phyloP scores from a whole-genome alignment of 805 yeast genomes.

The Lachancea sp. region DNA sequence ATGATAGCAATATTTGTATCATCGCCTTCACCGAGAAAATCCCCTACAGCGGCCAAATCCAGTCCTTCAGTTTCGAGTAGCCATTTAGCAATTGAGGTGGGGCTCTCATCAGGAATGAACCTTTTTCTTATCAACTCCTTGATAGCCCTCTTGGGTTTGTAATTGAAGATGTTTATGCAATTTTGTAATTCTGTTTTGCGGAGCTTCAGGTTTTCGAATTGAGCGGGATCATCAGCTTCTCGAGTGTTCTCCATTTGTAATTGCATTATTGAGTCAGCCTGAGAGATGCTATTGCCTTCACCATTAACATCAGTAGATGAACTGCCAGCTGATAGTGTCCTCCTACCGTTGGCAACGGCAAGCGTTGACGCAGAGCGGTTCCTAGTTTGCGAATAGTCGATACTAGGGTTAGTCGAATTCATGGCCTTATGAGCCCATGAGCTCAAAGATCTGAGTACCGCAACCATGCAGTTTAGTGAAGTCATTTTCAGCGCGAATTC shows the following conservation, averaged over 20 bases:
- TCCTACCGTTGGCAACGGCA: constrained; percentile 6
- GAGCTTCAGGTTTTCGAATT: constrained; percentile 78
- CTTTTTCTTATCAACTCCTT: constrained; percentile 52
- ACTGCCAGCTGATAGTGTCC: constrained; percentile 9
- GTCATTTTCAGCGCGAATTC: constrained; percentile 82
- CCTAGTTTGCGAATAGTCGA: constrained; percentile 1
- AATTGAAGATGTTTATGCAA: constrained; percentile 73
- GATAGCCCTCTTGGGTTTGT: constrained; percentile 78
- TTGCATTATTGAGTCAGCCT: constrained; percentile 10
- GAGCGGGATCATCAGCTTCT: constrained; percentile 66
- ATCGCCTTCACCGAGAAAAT: constrained; percentile 84
- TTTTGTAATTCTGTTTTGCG: constrained; percentile 76
- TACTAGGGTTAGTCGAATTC: constrained; percentile 23
- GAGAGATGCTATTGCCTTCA: constrained; percentile 9
- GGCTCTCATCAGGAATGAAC: constrained; percentile 55
- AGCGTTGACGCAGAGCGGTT: constrained; percentile 6
- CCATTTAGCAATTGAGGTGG: constrained; percentile 68
- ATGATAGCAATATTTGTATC: constrained; percentile 70
- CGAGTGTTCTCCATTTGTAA: constrained; percentile 14
- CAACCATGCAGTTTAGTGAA: constrained; percentile 73
- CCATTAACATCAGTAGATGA: constrained; percentile 7
- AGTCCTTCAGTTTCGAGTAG: constrained; percentile 67
- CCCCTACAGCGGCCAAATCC: constrained; percentile 83
- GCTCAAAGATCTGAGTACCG: constrained; percentile 71
- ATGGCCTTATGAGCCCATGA: constrained; percentile 78